Evolutionary conservation across 352 stramenopile genomes (phyloP), one percentile per base, ranked within the genome.

Genomic region (Synura sp.): DNA sequence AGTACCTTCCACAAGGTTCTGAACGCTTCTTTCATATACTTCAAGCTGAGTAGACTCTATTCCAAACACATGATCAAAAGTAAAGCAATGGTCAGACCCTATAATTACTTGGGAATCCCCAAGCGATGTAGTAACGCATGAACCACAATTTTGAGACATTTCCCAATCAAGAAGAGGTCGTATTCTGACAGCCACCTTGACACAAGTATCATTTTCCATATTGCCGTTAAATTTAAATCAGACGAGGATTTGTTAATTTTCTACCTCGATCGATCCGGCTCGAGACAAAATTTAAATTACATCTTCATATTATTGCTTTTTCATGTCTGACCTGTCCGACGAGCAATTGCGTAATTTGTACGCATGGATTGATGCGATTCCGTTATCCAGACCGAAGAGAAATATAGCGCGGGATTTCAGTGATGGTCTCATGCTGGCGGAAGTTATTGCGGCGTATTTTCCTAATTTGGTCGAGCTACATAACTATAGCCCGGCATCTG

Each of bases 371-470:
- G 93, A 98, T 63, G 90, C 95, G 79, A 95, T 98, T 78, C 91
- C 92, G 59, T 83, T 98, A 14, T 95, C 89, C 27, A 85, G 93
- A 7, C 92, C 93, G 0, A 98, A 98, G 88, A 91, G 92, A 78
- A 97, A 95, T 83, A 98, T 98, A 75, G 83, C 91, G 42, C 85
- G 93, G 17, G 93, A 98, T 86, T 98, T 98, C 81, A 96, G 91
- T 80, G 93, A 98, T 83, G 93, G 89, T 19, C 82, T 85, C 14
- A 36, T 80, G 4, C 5, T 79, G 5, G 91, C 90, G 19, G 91
- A 97, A 77, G 90, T 97, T n/a, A 84, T 97, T 29, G 88, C 89
- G 12, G 93, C 94, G 80, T 97, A 97, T 85, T 96, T 97, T 79
- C 93, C 93, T 31, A 93, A 95, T 81, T 79, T 97, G 55, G 93